Conservation (phyloP, 345 rosid species). For the Moricandia moricandioides region DNA sequence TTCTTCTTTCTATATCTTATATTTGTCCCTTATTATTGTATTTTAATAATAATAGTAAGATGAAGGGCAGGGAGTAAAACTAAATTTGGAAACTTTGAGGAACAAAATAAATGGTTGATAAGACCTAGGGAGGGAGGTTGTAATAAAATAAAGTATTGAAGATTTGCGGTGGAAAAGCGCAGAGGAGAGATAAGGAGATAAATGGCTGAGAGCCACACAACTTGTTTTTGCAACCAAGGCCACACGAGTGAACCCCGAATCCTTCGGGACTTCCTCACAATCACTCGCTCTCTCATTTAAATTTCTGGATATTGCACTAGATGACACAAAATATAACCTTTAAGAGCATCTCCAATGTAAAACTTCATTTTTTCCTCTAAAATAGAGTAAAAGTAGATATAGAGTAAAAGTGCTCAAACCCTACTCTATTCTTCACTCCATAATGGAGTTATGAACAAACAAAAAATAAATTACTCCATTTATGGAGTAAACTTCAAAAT, state of each 20-base stretch:
- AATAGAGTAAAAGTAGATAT: no score
- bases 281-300: slow-evolving; percentile 25
- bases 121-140: background rate
- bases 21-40: background rate
- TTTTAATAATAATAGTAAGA: background rate
- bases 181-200: slow-evolving; percentile 74
- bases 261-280: slow-evolving; percentile 10
- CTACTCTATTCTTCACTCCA: no score
- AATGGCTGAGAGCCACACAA: slow-evolving; percentile 46
- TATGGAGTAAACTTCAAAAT: no score
- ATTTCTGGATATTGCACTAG: slow-evolving; percentile 12
- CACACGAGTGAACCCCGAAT: slow-evolving; percentile 35
- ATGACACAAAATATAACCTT: background rate
- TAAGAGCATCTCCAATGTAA: no score
- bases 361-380: no score
- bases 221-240: slow-evolving; percentile 29
- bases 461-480: no score
- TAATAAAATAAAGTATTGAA: background rate
- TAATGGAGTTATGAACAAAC: no score
- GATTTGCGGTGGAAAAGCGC: slow-evolving; percentile 60
- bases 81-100: background rate
- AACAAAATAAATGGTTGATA: background rate
- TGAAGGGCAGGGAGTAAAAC: background rate
- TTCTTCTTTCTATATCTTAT: background rate
- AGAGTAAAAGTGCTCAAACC: no score